A percentile compares a stretch with the other conserved stretches of the same genome.
These are phyloP conservation scores for Ilyonectria mors-panacis DNA, from an alignment of 2,329 filamentous ascomycete genomes.

Conservation along the genomic window DNA sequence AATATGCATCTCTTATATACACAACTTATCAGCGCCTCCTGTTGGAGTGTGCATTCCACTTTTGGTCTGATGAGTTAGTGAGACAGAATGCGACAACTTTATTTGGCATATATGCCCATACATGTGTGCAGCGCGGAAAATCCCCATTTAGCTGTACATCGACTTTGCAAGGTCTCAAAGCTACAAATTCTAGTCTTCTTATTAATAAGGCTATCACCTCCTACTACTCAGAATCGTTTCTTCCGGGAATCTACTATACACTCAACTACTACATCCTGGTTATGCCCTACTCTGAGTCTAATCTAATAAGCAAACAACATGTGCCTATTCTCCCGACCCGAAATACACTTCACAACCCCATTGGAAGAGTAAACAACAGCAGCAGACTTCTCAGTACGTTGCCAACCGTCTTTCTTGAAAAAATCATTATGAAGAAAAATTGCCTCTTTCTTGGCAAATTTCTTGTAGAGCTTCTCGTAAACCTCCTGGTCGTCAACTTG, in stretches of 20 bases:
- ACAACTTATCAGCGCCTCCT: no score
- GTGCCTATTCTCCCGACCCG: background rate
- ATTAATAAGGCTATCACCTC: background rate
- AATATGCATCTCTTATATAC: no score
- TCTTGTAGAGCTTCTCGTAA: background rate
- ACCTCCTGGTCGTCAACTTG: slow-evolving; percentile 11
- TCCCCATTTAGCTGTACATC: no score
- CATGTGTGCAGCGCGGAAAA: no score
- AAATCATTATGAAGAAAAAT: background rate
- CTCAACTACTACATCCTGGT: background rate
- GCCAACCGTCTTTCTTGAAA: slow-evolving; percentile 2
- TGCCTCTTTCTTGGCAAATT: background rate
- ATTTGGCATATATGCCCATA: no score
- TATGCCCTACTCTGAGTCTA: background rate
- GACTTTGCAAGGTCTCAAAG: background rate
- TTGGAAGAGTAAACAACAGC: slow-evolving; percentile 4
- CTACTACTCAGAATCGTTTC: background rate
- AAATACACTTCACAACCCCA: slow-evolving; percentile 2
- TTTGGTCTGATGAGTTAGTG: no score
- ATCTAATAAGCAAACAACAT: background rate
- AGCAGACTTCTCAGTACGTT: background rate
- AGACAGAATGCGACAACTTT: no score
- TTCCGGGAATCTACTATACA: background rate
- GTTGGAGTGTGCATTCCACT: no score
- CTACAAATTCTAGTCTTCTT: background rate